Base-by-base conservation (phyloP, 2,329 filamentous ascomycete genomes). In the Sclerotinia nivalis region DNA sequence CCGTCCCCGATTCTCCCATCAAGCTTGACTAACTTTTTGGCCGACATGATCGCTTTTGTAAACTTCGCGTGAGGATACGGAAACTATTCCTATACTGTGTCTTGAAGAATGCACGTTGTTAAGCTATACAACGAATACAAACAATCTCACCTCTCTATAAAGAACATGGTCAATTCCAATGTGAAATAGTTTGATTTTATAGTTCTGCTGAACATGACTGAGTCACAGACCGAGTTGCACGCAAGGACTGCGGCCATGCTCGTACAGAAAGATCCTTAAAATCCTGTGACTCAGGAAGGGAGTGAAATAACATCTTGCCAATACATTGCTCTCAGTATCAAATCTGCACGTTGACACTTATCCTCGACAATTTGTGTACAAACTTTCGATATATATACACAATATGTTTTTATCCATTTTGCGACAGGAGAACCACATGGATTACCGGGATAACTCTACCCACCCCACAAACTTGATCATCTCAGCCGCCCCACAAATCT, bases 1-100 rank as follows among this genome's bases (percentile, higher is more conserved):
- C 88, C 88, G 75, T 89, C 87, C 1, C 87, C 87, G 0, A 83
- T 86, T 18, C 82, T 79, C 22, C 87, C 88, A 73, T 89, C 86
- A 2, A 89, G 77, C 66, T 82, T 79, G 34, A 88, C 81, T 10
- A 76, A 71, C 55, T 80, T 81, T 12, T 49, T n/a, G 52, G 58
- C 28, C 28, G 28, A 28, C 54, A 37, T 34, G 12, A 10, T 10
- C 22, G 20, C 25, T n/a, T n/a, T 7, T 52, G n/a, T 52, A 52
- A 12, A 25, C 9, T 45, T 37, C 8, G 25, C 12, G 45, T 18
- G 28, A 7, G 18, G 28, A 7, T 10, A 37, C 15, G 34, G 22
- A 65, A 34, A 43, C 18, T 47, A 31, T 4, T 59, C 5, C 9
- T 55, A 8, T 50, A 25, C 31, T 64, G 71, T 54, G n/a, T 60